Conservation (phyloP, 2,329 filamentous ascomycete species). For the Falciphora oryzae region DNA sequence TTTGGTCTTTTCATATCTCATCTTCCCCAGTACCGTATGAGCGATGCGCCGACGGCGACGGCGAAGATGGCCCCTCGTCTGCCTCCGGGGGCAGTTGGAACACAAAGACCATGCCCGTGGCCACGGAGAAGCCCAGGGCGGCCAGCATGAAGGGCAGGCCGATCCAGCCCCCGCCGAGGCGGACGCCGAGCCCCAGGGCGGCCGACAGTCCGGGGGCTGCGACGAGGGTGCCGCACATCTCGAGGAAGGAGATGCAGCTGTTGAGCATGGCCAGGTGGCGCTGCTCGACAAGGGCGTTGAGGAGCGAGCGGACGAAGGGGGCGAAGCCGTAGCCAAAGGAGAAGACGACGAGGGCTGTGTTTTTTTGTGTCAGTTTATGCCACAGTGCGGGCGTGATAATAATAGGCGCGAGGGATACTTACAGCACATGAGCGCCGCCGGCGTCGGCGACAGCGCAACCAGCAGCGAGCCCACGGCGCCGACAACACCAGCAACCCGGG, state of each 20-base stretch:
- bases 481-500: slow-evolving; percentile 27
- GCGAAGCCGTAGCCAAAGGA: slow-evolving; percentile 39
- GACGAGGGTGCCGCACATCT: slow-evolving; percentile 41
- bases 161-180: slow-evolving; percentile 39
- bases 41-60: too few relatives aligned
- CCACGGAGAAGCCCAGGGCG: slow-evolving; percentile 25
- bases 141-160: slow-evolving; percentile 44
- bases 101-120: slow-evolving; percentile 25
- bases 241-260: slow-evolving; percentile 43
- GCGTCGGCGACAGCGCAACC: slow-evolving; percentile 29
- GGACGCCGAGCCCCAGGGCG: slow-evolving; percentile 39
- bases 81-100: slow-evolving; percentile 17
- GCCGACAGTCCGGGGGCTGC: slow-evolving; percentile 40
- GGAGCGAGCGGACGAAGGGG: slow-evolving; percentile 39
- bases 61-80: too few relatives aligned
- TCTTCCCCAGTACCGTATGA: not conserved
- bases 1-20: not conserved
- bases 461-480: slow-evolving; percentile 30
- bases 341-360: slow-evolving; percentile 35
- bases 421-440: slow-evolving; percentile 26
- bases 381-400: not conserved
- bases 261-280: slow-evolving; percentile 50
- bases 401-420: not conserved
- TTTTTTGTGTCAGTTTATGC: not conserved
- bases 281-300: slow-evolving; percentile 48